Base-by-base conservation (phyloP, 176 grass and related monocot species). In the Metroxylon sagu region DNA sequence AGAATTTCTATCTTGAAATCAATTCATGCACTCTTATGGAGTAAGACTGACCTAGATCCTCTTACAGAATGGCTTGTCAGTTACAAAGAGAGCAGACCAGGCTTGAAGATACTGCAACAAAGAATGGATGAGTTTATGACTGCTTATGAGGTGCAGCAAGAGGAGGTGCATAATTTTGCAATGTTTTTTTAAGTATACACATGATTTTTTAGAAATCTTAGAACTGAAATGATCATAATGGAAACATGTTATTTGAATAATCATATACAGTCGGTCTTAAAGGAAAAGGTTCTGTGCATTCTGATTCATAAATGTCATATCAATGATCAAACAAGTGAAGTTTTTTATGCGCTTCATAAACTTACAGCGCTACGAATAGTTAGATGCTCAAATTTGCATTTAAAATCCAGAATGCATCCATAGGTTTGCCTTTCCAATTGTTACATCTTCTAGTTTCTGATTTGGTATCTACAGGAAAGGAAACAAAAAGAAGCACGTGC, bases 41-140 rank as follows among this genome's bases (percentile, higher is more conserved):
- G 4, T 43, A 43, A 43, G 35, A 43, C 31, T 69, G 14, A 69
- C 19, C 8, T 50, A 14, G 15, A 48, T 26, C 26, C 4, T 14
- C 26, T 72, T 54, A 74, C 73, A 97, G 93, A 89, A 74, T 92
- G 93, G 93, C 78, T 98, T 60, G 70, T 67, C 73, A 75, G 88
- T 66, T 92, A 98, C 73, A 83, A 78, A 66, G 72, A 85, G 16
- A 89, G 76, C 48, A 80, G 84, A 59, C 84, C 70, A 43, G 87
- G 79, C 19, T 83, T 83, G 71, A 80, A 92, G 64, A 57, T 85
- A 59, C 63, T 98, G 50, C 84, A 91, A 73, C 68, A 98, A 76
- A 65, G 43, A 65, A 98, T 98, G 72, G 93, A 98, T 76, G 93
- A 88, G 19, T 98, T 92, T 79, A 83, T 92, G 70, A 74, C 58